phyloP scores from a whole-genome alignment of 805 yeast species.

The Myxozyma neotropica region DNA sequence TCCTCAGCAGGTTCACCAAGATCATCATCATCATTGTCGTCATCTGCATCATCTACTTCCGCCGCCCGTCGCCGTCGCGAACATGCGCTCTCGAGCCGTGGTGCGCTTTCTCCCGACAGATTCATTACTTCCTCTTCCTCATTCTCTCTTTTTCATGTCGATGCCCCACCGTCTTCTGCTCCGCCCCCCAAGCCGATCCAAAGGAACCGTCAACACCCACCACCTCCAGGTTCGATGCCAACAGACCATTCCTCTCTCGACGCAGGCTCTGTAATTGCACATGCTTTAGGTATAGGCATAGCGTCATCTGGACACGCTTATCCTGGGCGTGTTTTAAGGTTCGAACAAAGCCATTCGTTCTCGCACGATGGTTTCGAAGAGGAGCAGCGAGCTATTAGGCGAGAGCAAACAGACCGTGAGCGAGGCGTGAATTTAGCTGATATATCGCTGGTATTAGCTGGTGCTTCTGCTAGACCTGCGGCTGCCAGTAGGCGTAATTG shows the following conservation, averaged over 20 bases:
- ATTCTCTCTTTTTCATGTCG: slow-evolving; percentile 21
- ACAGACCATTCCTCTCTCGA: neutral
- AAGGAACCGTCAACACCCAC: neutral
- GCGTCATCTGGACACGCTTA: neutral
- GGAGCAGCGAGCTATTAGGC: slow-evolving; percentile 4
- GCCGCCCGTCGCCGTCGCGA: slow-evolving; percentile 12
- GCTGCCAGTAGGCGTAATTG: neutral
- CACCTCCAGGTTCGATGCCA: neutral
- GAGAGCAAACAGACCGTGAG: neutral
- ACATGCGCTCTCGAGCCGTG: slow-evolving; percentile 18
- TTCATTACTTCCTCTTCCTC: slow-evolving; percentile 33
- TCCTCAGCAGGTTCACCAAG: neutral
- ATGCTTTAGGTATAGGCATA: slow-evolving; percentile 10
- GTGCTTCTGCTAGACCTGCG: slow-evolving; percentile 17
- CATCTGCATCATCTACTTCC: neutral
- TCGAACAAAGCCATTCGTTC: slow-evolving; percentile 5
- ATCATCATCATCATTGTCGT: neutral
- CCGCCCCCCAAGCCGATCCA: neutral
- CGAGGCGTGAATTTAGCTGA: slow-evolving; percentile 2
- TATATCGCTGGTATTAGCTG: slow-evolving; percentile 20
- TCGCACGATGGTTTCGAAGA: neutral
- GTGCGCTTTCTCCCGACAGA: slow-evolving; percentile 30
- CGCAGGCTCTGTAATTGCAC: slow-evolving; percentile 7
- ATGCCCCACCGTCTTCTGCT: slow-evolving; percentile 21
- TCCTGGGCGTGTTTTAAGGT: neutral